A percentile compares a stretch with the other conserved stretches of the same genome.
Conservation (phyloP, 345 rosid species). For the Kandelia obovata region DNA sequence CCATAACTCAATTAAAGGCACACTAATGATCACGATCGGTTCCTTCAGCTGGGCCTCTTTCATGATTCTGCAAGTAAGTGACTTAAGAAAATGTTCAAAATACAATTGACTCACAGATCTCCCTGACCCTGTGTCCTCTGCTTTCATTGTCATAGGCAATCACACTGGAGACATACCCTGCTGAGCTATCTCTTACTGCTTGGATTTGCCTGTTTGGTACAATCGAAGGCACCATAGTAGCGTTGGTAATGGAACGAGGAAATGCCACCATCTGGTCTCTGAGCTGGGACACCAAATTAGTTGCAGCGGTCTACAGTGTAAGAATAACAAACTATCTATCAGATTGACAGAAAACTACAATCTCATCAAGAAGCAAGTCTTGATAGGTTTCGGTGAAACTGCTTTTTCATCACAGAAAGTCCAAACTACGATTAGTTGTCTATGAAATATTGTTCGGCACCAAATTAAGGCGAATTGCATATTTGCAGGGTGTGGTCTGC, state of each 20-base stretch:
- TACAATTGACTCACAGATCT: background rate
- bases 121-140: background rate
- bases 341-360: too few species aligned
- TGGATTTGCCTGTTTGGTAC: conserved; percentile 85
- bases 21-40: conserved; percentile 54
- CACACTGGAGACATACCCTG: conserved; percentile 61
- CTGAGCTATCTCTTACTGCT: conserved; percentile 75
- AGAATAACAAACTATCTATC: conserved; percentile 18
- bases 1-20: conserved; percentile 56
- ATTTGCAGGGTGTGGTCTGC: conserved; percentile 69
- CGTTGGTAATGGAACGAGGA: conserved; percentile 69
- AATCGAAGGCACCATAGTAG: conserved; percentile 47
- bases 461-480: background rate
- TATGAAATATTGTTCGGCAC: background rate
- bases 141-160: conserved; percentile 43
- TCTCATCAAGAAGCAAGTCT: too few species aligned
- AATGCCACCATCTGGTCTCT: conserved; percentile 54
- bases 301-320: conserved; percentile 68
- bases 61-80: conserved; percentile 63
- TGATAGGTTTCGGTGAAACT: too few species aligned
- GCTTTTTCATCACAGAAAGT: too few species aligned
- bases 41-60: conserved; percentile 76
- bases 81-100: background rate
- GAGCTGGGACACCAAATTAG: conserved; percentile 66
- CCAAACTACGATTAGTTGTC: too few species aligned